Evolutionary conservation across 371 early-diverging fungal species (phyloP).

Genomic region (Blastocladiella emersonii): DNA sequence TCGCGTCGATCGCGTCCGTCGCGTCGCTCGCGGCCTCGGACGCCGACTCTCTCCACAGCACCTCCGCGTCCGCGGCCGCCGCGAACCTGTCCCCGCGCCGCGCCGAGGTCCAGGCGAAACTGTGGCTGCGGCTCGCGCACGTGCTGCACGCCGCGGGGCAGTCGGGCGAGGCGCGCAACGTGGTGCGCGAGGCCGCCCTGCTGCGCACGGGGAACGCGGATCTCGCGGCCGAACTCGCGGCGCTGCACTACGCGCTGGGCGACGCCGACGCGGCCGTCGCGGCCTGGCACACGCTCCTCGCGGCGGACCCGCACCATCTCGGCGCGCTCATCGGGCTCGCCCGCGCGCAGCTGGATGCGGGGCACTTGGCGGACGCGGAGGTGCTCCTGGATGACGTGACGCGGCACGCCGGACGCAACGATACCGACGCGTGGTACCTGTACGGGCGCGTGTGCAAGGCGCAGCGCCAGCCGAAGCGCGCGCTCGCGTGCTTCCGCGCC

Average conservation of each 20-base stretch:
- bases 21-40: not conserved
- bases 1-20: too few relatives aligned
- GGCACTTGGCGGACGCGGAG: not conserved
- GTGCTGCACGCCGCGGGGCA: not conserved
- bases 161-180: not conserved
- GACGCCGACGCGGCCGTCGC: not conserved
- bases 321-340: not conserved
- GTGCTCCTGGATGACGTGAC: not conserved
- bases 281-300: not conserved
- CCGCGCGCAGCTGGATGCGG: not conserved
- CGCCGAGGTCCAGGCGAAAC: not conserved
- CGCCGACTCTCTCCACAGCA: not conserved
- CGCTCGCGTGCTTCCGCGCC: not conserved
- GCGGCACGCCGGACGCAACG: not conserved
- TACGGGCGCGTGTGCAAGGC: not conserved
- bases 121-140: not conserved
- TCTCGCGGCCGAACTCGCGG: not conserved
- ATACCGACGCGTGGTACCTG: not conserved
- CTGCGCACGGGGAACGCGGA: not conserved
- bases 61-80: not conserved
- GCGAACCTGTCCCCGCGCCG: not conserved
- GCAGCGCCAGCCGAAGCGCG: not conserved
- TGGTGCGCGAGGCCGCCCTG: not conserved
- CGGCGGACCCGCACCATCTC: not conserved
- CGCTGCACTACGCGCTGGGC: not conserved